Percentiles rank a stretch among this genome's conserved stretches.
Conservation (phyloP, 441 rosid genomes). For the Caryocar brasiliense region DNA sequence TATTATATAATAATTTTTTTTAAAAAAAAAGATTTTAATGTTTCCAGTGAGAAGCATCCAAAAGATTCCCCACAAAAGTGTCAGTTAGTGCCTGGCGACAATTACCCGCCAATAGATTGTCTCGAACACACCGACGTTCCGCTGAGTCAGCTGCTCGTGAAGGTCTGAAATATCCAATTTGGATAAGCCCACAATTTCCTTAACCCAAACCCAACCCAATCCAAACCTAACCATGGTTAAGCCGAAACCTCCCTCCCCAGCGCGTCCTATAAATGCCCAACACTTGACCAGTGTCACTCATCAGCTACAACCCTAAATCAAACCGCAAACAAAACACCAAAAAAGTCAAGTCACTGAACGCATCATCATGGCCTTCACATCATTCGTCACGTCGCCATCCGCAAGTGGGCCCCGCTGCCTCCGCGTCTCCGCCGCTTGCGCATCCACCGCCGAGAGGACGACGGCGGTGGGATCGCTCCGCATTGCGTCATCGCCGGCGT, state of each 20-base stretch:
- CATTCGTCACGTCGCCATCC: no score
- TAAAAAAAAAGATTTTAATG: no score
- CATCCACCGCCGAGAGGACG: slow-evolving; percentile 31
- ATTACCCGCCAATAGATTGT: no score
- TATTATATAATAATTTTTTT: no score
- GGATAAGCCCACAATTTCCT: slow-evolving; percentile 11
- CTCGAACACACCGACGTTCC: slow-evolving; percentile 18
- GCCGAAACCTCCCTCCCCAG: background rate
- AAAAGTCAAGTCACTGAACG: background rate
- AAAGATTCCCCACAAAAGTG: no score
- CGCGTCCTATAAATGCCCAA: slow-evolving; percentile 2
- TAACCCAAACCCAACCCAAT: slow-evolving; percentile 17
- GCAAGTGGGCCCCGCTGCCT: background rate
- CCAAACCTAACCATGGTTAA: slow-evolving; percentile 23
- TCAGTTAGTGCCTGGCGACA: no score
- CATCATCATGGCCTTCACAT: slow-evolving; percentile 19
- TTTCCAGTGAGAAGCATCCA: no score
- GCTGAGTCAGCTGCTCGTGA: slow-evolving; percentile 34
- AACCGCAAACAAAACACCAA: background rate
- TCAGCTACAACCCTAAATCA: background rate
- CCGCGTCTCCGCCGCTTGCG: slow-evolving; percentile 26
- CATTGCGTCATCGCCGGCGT: slow-evolving; percentile 14
- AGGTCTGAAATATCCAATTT: background rate
- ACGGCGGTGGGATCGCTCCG: background rate
- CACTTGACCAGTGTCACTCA: no score